Evolutionary conservation across 2,329 filamentous ascomycete species (phyloP).

Genomic region (Cercospora zeina): DNA sequence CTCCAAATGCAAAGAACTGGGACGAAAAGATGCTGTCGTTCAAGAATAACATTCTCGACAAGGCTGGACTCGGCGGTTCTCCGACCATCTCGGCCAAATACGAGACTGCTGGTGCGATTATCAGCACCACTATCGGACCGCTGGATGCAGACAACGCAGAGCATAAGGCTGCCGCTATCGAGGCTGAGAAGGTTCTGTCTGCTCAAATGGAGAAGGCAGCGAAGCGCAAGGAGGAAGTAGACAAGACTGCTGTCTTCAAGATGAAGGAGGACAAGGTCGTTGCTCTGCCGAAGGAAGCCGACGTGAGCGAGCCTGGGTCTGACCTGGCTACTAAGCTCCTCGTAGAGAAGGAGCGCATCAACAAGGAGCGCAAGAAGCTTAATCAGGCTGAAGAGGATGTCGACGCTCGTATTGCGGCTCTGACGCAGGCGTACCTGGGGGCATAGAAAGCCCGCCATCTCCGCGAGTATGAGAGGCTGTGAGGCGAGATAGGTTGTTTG

Average conservation of each 20-base stretch:
- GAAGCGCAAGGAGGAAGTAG: background rate
- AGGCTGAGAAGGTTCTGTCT: background rate
- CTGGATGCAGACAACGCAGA: background rate
- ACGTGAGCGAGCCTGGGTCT: background rate
- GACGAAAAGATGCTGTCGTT: background rate
- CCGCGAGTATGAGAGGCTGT: background rate
- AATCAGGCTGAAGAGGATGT: background rate
- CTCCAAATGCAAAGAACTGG: background rate
- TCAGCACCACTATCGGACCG: background rate
- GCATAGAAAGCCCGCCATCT: background rate
- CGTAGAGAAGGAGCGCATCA: background rate
- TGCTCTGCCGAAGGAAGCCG: background rate
- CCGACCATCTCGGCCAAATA: background rate
- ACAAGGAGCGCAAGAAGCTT: background rate
- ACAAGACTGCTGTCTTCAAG: background rate
- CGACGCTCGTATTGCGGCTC: background rate
- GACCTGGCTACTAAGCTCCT: background rate
- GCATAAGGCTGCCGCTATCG: background rate
- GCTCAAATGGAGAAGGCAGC: background rate
- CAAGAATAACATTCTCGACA: constrained; percentile 1
- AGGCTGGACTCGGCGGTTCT: background rate
- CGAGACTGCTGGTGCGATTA: background rate
- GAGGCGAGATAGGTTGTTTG: background rate
- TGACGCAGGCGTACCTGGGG: background rate
- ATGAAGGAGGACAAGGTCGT: background rate